phyloP scores from a whole-genome alignment of 495 filamentous ascomycete genomes.

The Podospora fimiseda region DNA sequence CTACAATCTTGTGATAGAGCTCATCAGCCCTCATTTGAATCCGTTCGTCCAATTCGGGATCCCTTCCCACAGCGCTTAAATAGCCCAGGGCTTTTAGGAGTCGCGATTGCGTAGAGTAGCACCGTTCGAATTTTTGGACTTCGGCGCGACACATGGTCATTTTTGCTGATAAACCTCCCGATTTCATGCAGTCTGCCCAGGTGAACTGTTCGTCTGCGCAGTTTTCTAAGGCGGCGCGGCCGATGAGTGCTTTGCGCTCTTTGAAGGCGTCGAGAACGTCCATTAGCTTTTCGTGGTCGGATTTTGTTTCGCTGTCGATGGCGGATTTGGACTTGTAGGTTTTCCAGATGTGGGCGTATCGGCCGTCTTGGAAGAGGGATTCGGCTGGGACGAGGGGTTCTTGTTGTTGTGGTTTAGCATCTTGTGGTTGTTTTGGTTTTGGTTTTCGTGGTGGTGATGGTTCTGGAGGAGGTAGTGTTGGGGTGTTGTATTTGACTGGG shows the following conservation, averaged over 20 bases:
- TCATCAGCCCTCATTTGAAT: conserved; percentile 95
- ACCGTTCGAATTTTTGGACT: conserved; percentile 65
- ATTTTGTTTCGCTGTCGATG: conserved; percentile 57
- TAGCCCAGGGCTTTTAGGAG: conserved; percentile 92
- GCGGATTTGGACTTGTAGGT: conserved; percentile 64
- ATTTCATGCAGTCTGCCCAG: conserved; percentile 67
- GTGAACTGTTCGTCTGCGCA: conserved; percentile 78
- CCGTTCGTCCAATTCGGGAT: conserved; percentile 66
- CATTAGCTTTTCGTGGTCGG: conserved; percentile 63
- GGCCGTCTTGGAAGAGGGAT: conserved; percentile 61
- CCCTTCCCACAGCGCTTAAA: conserved; percentile 56
- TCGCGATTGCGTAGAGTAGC: conserved; percentile 77
- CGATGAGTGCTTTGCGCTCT: conserved; percentile 68
- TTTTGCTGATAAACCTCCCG: conserved; percentile 51
- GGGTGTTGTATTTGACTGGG: conserved; percentile 60
- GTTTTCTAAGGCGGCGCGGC: conserved; percentile 82
- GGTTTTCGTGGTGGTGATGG: background rate
- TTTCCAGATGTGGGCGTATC: conserved; percentile 91
- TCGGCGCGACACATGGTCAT: conserved; percentile 70
- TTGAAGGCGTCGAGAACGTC: conserved; percentile 80
- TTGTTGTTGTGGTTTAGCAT: background rate
- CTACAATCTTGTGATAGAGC: conserved; percentile 77
- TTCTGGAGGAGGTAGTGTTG: conserved; percentile 11
- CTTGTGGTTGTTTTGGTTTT: conserved; percentile 4
- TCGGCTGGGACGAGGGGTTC: conserved; percentile 24